phyloP scores from a whole-genome alignment of 306 rosid species.

The Carpinus fangiana region DNA sequence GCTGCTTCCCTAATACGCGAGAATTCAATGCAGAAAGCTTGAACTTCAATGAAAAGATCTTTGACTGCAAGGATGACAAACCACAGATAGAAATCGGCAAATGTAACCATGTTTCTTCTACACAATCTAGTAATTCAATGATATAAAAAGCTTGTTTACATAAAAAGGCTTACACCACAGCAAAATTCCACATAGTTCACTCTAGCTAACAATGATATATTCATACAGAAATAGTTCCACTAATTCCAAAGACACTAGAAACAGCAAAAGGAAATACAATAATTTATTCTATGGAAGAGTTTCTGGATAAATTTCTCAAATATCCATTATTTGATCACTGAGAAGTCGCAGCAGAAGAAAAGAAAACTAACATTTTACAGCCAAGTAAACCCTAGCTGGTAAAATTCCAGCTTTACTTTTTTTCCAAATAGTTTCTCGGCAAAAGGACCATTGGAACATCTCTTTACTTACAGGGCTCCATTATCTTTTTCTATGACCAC shows the following conservation, averaged over 20 bases:
- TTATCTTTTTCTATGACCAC: background rate
- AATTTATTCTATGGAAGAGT: background rate
- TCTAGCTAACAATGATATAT: background rate
- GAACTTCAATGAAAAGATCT: slow-evolving; percentile 91
- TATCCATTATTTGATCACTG: background rate
- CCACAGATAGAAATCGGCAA: slow-evolving; percentile 30
- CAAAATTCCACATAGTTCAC: background rate
- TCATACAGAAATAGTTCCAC: background rate
- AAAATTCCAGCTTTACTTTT: background rate
- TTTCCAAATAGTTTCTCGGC: background rate
- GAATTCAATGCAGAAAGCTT: slow-evolving; percentile 93
- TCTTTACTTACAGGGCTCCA: background rate
- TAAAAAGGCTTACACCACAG: background rate
- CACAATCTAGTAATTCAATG: background rate
- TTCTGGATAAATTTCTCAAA: background rate
- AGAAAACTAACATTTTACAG: background rate
- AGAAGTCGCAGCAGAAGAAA: background rate
- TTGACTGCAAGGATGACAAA: slow-evolving; percentile 54
- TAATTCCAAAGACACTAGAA: too few species aligned
- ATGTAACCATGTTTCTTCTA: background rate
- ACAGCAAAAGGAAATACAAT: too few species aligned
- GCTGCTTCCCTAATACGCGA: slow-evolving; percentile 94
- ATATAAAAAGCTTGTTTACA: background rate
- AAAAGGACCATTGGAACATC: background rate
- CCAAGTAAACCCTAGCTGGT: background rate